Evolutionary conservation across 2,329 filamentous ascomycete genomes (phyloP).

Genomic region (Ceratocystis eucalypticola): DNA sequence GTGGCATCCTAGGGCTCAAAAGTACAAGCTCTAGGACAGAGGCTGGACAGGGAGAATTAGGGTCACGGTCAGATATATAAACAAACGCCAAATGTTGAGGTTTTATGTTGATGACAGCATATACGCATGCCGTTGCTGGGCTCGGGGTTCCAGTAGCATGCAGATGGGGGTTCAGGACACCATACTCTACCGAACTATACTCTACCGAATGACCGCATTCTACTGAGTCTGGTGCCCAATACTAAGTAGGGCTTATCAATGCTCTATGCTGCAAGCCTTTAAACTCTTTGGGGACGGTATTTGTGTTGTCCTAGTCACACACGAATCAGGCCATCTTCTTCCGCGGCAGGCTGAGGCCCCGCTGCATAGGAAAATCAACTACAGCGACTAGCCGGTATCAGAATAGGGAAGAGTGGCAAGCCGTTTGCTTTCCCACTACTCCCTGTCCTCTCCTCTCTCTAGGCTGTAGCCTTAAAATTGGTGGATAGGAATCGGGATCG

Average conservation of each 20-base stretch:
- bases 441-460: too few relatives aligned
- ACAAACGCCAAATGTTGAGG: neutral
- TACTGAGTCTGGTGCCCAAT: too few relatives aligned
- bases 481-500: neutral
- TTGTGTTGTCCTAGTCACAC: neutral
- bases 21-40: constrained; percentile 22
- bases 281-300: neutral
- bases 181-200: neutral
- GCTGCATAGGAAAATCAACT: neutral
- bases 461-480: neutral
- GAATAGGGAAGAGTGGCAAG: too few relatives aligned
- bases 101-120: neutral
- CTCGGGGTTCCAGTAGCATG: neutral
- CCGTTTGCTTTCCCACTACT: too few relatives aligned
- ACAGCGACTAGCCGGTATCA: too few relatives aligned
- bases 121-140: neutral
- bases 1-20: constrained; percentile 60
- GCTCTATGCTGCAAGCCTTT: neutral
- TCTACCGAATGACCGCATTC: neutral
- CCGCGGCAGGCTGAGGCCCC: neutral
- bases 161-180: neutral
- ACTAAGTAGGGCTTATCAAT: too few relatives aligned
- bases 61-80: constrained; percentile 5
- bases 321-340: neutral
- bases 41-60: constrained; percentile 19